Evolutionary conservation across 192 early-diverging fungal genomes (phyloP).

Genomic region (Entophlyctis luteolus): DNA sequence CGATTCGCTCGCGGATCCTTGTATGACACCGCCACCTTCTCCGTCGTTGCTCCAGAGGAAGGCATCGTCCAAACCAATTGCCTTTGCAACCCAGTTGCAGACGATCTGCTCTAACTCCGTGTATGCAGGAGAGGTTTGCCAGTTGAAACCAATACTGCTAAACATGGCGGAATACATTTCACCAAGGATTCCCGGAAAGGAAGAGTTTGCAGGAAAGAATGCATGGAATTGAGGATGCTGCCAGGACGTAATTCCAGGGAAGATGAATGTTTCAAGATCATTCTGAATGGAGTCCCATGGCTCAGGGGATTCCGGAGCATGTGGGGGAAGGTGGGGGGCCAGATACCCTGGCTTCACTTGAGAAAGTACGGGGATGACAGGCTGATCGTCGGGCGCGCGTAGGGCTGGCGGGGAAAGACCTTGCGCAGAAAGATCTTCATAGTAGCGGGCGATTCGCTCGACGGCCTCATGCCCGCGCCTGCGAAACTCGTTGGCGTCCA

Average conservation of each 20-base stretch:
- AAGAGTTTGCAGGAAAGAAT: conserved; percentile 53
- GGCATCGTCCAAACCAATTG: conserved; percentile 53
- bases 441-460: conserved; percentile 60
- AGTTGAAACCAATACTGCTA: conserved; percentile 17
- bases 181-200: conserved; percentile 55
- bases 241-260: conserved; percentile 68
- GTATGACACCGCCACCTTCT: conserved; percentile 63
- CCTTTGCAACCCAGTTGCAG: conserved; percentile 63
- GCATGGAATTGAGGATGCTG: conserved; percentile 64
- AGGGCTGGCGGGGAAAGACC: not conserved
- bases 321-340: conserved; percentile 46
- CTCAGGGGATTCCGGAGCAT: conserved; percentile 53
- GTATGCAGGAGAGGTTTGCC: conserved; percentile 43
- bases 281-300: conserved; percentile 33
- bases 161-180: conserved; percentile 65
- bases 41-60: conserved; percentile 52
- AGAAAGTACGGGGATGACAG: conserved; percentile 34
- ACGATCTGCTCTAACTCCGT: conserved; percentile 63
- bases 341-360: conserved; percentile 60
- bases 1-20: conserved; percentile 60
- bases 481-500: conserved; percentile 41
- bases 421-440: conserved; percentile 38
- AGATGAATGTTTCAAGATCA: conserved; percentile 55
- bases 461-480: conserved; percentile 55
- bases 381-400: not conserved